Conservation (phyloP, 192 early-diverging fungal species). For the Linnemannia exigua region DNA sequence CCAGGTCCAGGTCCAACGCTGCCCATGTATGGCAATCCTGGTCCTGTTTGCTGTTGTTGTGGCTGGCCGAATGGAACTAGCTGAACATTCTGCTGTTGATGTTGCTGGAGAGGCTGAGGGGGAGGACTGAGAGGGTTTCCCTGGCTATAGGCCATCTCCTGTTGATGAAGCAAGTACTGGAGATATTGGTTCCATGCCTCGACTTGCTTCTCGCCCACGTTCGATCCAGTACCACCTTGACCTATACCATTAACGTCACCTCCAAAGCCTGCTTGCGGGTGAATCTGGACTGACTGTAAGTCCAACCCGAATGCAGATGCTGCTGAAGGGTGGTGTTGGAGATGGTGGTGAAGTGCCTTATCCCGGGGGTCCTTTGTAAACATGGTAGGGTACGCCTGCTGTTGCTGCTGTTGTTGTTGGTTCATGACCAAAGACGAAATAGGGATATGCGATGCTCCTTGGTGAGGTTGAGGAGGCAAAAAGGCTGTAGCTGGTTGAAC, state of each 20-base stretch:
- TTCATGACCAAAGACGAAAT: neutral
- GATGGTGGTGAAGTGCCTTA: neutral
- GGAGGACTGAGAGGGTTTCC: neutral
- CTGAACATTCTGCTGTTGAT: neutral
- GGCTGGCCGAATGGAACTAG: neutral
- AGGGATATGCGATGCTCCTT: neutral
- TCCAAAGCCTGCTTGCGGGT: neutral
- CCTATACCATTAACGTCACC: neutral
- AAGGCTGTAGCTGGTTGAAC: neutral
- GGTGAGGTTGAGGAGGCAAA: neutral
- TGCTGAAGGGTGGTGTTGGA: too few species aligned
- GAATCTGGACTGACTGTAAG: neutral
- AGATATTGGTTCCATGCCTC: conserved; percentile 44
- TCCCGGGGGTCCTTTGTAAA: neutral
- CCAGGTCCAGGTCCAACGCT: too few species aligned
- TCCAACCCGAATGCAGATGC: neutral
- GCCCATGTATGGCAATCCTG: neutral
- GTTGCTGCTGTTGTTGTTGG: neutral
- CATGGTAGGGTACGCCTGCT: neutral
- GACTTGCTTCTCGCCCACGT: neutral
- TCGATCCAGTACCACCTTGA: neutral
- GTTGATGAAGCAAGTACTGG: conserved; percentile 40
- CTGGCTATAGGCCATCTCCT: neutral
- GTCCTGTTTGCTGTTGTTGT: neutral
- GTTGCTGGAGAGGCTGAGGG: neutral